A percentile compares a stretch with the other conserved stretches of the same genome.
Evolutionary conservation across 2,329 filamentous ascomycete genomes (phyloP).

Genomic region (Sporothrix sp.): DNA sequence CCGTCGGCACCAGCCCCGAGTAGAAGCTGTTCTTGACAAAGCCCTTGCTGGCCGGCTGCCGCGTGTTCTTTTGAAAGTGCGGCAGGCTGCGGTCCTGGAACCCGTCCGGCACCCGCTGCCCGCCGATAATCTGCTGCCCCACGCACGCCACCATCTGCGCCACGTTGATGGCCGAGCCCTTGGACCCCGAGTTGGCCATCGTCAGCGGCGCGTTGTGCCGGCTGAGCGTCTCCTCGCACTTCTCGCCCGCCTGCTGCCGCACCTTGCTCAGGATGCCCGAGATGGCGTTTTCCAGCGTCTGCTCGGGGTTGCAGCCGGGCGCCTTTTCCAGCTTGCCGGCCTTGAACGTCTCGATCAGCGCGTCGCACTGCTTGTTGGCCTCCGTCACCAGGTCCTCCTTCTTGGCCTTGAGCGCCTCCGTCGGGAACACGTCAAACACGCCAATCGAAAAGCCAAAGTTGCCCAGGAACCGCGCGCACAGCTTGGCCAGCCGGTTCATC

Average conservation of each 20-base stretch:
- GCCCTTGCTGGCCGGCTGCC: slow-evolving; percentile 87
- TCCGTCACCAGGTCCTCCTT: slow-evolving; percentile 68
- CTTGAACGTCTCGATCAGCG: slow-evolving; percentile 74
- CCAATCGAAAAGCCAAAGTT: slow-evolving; percentile 95
- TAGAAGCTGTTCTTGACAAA: slow-evolving; percentile 98
- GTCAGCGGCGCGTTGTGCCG: slow-evolving; percentile 85
- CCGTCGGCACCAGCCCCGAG: slow-evolving; percentile 75
- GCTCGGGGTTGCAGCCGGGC: slow-evolving; percentile 80
- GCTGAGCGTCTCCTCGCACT: slow-evolving; percentile 84
- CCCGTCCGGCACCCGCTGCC: slow-evolving; percentile 83
- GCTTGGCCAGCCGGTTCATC: slow-evolving; percentile 88
- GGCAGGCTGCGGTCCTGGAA: slow-evolving; percentile 93
- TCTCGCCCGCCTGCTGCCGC: slow-evolving; percentile 79
- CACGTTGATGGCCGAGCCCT: slow-evolving; percentile 95
- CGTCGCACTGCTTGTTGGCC: slow-evolving; percentile 73
- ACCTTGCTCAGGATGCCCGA: slow-evolving; percentile 89
- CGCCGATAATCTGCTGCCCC: slow-evolving; percentile 95
- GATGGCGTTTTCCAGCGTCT: slow-evolving; percentile 82
- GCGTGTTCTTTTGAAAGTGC: slow-evolving; percentile 88
- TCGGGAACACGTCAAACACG: slow-evolving; percentile 87
- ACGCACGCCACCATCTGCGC: slow-evolving; percentile 98
- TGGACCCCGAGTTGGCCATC: slow-evolving; percentile 96
- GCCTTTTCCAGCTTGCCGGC: slow-evolving; percentile 73
- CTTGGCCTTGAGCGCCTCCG: slow-evolving; percentile 54
- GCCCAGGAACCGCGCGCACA: slow-evolving; percentile 79